phyloP scores from a whole-genome alignment of 2,329 filamentous ascomycete species.

The Delphinella strobiligena region DNA sequence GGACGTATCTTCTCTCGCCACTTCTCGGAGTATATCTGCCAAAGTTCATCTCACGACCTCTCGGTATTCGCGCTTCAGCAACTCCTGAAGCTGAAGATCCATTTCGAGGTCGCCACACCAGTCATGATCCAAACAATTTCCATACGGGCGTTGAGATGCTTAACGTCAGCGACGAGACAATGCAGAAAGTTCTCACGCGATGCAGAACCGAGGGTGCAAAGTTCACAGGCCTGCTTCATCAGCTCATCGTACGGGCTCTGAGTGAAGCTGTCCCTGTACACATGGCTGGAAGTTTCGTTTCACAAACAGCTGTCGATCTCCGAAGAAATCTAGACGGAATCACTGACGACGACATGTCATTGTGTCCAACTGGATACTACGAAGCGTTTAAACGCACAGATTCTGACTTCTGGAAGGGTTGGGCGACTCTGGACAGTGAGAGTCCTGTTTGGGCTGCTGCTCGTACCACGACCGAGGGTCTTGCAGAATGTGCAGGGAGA shows the following conservation, averaged over 20 bases:
- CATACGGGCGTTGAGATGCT: conserved; percentile 22
- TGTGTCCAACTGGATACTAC: conserved; percentile 18
- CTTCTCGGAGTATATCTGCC: conserved; percentile 28
- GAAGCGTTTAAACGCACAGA: conserved; percentile 13
- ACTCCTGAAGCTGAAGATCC: conserved; percentile 18
- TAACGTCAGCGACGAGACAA: conserved; percentile 17
- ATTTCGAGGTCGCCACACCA: conserved; percentile 21
- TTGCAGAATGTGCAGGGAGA: conserved; percentile 21
- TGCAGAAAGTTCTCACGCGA: conserved; percentile 18
- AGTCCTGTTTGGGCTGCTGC: conserved; percentile 23
- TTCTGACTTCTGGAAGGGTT: conserved; percentile 12
- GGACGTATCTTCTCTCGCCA: conserved; percentile 30
- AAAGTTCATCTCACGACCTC: conserved; percentile 16
- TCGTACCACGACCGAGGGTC: conserved; percentile 17
- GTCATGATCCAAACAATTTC: conserved; percentile 16
- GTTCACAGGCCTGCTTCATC: conserved; percentile 30
- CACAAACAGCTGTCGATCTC: conserved; percentile 30
- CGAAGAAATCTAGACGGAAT: conserved; percentile 22
- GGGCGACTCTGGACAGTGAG: not conserved
- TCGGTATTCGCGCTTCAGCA: conserved; percentile 22
- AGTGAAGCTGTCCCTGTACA: conserved; percentile 4
- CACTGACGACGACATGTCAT: conserved; percentile 23
- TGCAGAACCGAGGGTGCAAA: conserved; percentile 25
- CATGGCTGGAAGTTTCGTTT: conserved; percentile 23
- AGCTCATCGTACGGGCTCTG: conserved; percentile 28